Percentiles rank a stretch among this genome's conserved stretches.
phyloP scores from a whole-genome alignment of 139 green algal species.

The Chlorella sp. region DNA sequence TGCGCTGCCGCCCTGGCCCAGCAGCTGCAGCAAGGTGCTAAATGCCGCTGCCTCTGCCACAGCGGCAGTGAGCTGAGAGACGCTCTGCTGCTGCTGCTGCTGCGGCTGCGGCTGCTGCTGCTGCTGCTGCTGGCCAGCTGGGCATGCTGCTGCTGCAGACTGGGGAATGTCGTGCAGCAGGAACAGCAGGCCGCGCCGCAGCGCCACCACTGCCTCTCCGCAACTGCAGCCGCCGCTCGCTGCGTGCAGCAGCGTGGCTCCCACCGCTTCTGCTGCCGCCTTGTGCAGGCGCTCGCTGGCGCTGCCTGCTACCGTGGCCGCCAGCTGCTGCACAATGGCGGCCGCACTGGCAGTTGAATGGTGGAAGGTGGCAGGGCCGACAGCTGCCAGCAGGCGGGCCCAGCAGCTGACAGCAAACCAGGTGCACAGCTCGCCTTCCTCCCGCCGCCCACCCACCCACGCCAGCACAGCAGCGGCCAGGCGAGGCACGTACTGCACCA shows the following conservation, averaged over 20 bases:
- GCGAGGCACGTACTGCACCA: not conserved
- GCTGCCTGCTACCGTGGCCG: not conserved
- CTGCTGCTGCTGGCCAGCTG: not conserved
- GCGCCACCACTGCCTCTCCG: not conserved
- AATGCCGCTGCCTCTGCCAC: slow-evolving; percentile 26
- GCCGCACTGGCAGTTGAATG: not conserved
- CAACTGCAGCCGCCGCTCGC: not conserved
- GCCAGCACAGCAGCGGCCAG: slow-evolving; percentile 19
- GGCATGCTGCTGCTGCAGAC: not conserved
- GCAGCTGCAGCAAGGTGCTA: not conserved
- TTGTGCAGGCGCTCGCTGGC: slow-evolving; percentile 22
- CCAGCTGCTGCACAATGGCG: not conserved
- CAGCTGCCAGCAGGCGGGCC: not conserved
- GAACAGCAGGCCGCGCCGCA: slow-evolving; percentile 6
- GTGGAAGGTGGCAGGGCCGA: not conserved
- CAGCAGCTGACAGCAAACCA: slow-evolving; percentile 15
- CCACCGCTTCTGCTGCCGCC: slow-evolving; percentile 8
- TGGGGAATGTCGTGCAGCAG: slow-evolving; percentile 24
- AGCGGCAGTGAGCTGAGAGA: not conserved
- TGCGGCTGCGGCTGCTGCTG: not conserved
- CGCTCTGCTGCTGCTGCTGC: not conserved
- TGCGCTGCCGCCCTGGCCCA: not conserved
- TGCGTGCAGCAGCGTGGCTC: slow-evolving; percentile 13
- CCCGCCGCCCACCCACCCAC: not conserved
- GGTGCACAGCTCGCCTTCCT: slow-evolving; percentile 9